Percentiles rank a stretch among this genome's conserved stretches.
Evolutionary conservation across 1,139 yeast species (phyloP).

Genomic region (Chernovozyma sophiae-reginae): DNA sequence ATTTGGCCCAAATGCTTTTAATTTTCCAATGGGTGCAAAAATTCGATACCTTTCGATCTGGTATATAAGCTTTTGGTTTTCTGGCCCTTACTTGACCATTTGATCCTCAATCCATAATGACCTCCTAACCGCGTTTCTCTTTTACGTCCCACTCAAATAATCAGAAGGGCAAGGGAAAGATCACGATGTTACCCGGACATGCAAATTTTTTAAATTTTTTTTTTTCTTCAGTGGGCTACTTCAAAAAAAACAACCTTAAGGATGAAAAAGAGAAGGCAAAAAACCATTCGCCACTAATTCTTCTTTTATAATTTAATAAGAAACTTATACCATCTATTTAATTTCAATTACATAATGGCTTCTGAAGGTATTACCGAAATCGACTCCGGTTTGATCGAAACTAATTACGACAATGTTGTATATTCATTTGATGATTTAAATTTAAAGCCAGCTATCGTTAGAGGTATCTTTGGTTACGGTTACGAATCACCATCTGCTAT

Average conservation of each 20-base stretch:
- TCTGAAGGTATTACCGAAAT: conserved; percentile 72
- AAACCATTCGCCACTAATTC: not conserved
- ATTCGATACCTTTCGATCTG: no score
- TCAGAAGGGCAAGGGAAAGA: no score
- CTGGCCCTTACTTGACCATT: no score
- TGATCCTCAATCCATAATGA: no score
- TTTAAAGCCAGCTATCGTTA: conserved; percentile 71
- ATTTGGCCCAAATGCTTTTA: no score
- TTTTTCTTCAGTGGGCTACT: no score
- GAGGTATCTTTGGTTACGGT: conserved; percentile 96
- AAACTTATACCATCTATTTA: not conserved
- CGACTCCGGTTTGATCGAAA: conserved; percentile 80
- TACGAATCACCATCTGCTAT: conserved; percentile 97
- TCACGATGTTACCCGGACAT: conserved; percentile 16
- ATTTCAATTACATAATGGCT: conserved; percentile 21
- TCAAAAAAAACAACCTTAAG: no score
- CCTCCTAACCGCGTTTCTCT: no score
- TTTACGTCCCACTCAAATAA: no score
- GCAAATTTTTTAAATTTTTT: conserved; percentile 10
- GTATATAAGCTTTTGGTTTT: no score
- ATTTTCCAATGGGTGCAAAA: no score
- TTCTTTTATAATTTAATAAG: not conserved
- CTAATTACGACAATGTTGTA: conserved; percentile 97
- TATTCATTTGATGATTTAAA: conserved; percentile 83
- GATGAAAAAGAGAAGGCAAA: not conserved